Conservation (phyloP, 140 eudicot genomes). For the Stevia rebaudiana region DNA sequence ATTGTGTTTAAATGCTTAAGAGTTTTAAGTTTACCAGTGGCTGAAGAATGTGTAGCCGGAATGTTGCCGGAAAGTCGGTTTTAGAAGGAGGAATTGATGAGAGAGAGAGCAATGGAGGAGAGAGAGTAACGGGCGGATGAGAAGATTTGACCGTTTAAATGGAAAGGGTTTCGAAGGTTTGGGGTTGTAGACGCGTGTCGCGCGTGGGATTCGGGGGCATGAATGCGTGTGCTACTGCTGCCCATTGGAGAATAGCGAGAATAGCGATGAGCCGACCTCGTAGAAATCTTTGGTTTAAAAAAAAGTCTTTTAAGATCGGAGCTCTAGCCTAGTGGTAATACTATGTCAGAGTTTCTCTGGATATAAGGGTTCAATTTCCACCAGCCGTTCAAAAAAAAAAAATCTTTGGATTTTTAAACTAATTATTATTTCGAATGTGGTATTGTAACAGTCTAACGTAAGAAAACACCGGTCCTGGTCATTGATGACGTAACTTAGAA, state of each 20-base stretch:
- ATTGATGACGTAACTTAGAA: too few species aligned
- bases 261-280: background rate
- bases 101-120: background rate
- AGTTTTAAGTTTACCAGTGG: constrained; percentile 6
- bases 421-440: too few species aligned
- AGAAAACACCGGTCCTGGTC: too few species aligned
- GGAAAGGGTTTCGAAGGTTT: background rate
- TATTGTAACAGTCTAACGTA: too few species aligned
- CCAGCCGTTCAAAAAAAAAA: too few species aligned
- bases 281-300: too few species aligned
- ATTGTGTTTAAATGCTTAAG: background rate
- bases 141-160: background rate
- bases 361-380: too few species aligned
- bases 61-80: background rate
- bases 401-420: too few species aligned
- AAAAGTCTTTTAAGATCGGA: too few species aligned
- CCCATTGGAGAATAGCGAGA: background rate
- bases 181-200: constrained; percentile 8
- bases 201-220: background rate
- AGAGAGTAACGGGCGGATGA: background rate
- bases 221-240: background rate
- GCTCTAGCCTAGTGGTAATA: too few species aligned
- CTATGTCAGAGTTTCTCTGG: too few species aligned
- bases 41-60: constrained; percentile 15
- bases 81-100: background rate